Conservation (phyloP, 768 basidiomycete genomes). For the Auriscalpium microsporum region DNA sequence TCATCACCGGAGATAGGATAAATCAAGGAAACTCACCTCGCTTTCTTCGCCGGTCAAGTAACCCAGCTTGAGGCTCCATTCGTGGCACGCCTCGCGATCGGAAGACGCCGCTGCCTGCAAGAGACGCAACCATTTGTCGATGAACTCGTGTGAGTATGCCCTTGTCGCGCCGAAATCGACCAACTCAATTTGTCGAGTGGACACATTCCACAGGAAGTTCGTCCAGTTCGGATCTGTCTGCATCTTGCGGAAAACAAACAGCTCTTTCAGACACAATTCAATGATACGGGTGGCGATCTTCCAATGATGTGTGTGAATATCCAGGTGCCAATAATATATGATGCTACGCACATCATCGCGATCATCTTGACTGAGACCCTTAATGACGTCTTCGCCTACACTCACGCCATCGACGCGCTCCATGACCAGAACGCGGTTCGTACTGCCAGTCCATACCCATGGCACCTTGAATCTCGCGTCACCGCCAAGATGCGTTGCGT, state of each 20-base stretch:
- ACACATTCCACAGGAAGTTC: conserved; percentile 85
- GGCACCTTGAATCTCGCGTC: conserved; percentile 76
- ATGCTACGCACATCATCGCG: conserved; percentile 58
- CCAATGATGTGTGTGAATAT: background rate
- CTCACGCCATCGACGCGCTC: conserved; percentile 75
- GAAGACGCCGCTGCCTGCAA: conserved; percentile 69
- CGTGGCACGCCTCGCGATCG: conserved; percentile 57
- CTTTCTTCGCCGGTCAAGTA: conserved; percentile 89
- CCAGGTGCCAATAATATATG: background rate
- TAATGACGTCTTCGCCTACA: conserved; percentile 57
- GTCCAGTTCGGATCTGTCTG: conserved; percentile 99
- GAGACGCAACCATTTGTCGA: conserved; percentile 80
- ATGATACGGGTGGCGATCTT: conserved; percentile 82
- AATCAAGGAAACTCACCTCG: conserved; percentile 37
- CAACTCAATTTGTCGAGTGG: conserved; percentile 65
- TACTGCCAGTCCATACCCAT: conserved; percentile 78
- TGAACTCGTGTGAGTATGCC: conserved; percentile 77
- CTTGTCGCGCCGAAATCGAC: conserved; percentile 97
- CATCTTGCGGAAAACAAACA: conserved; percentile 89
- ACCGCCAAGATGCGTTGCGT: conserved; percentile 37
- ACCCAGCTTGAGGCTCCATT: conserved; percentile 73
- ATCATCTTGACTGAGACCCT: conserved; percentile 50
- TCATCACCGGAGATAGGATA: background rate
- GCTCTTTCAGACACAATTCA: conserved; percentile 80
- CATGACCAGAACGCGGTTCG: conserved; percentile 81